Evolutionary conservation across 345 rosid genomes (phyloP).

Genomic region (Geranium rotundifolium): DNA sequence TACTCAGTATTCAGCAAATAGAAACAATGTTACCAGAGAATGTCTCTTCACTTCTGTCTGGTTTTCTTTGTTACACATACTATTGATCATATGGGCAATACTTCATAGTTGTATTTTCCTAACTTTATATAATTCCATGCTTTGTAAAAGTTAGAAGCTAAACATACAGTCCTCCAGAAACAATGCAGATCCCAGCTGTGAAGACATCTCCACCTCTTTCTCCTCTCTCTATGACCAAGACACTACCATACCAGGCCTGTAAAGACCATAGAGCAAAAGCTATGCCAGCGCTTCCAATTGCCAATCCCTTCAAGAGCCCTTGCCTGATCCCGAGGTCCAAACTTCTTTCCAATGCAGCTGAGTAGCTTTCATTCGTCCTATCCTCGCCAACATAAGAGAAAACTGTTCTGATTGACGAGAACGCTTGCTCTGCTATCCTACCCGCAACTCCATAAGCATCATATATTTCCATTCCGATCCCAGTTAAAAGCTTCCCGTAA

Average conservation of each 20-base stretch:
- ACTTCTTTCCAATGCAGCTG: slow-evolving; percentile 22
- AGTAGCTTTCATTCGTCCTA: slow-evolving; percentile 17
- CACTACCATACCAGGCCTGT: slow-evolving; percentile 42
- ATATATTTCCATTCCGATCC: slow-evolving; percentile 24
- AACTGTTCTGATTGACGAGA: slow-evolving; percentile 39
- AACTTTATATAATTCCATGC: too few species aligned
- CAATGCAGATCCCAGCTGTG: slow-evolving; percentile 25
- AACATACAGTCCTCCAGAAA: slow-evolving; percentile 47
- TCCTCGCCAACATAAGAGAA: slow-evolving; percentile 42
- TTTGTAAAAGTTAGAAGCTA: not conserved
- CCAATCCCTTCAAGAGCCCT: slow-evolving; percentile 44
- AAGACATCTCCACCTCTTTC: slow-evolving; percentile 41
- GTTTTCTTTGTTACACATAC: too few species aligned
- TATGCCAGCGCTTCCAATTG: slow-evolving; percentile 47
- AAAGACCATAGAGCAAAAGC: slow-evolving; percentile 40
- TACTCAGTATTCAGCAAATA: too few species aligned
- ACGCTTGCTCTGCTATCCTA: slow-evolving; percentile 42
- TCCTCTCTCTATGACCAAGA: slow-evolving; percentile 35
- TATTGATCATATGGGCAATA: too few species aligned
- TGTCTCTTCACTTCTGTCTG: too few species aligned
- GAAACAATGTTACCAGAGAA: too few species aligned
- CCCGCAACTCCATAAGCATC: slow-evolving; percentile 36
- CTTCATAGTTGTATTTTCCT: too few species aligned
- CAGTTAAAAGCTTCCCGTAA: slow-evolving; percentile 32
- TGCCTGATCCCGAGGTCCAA: slow-evolving; percentile 34